Evolutionary conservation across 2,329 filamentous ascomycete species (phyloP).

Genomic region (Colletotrichum filicis): DNA sequence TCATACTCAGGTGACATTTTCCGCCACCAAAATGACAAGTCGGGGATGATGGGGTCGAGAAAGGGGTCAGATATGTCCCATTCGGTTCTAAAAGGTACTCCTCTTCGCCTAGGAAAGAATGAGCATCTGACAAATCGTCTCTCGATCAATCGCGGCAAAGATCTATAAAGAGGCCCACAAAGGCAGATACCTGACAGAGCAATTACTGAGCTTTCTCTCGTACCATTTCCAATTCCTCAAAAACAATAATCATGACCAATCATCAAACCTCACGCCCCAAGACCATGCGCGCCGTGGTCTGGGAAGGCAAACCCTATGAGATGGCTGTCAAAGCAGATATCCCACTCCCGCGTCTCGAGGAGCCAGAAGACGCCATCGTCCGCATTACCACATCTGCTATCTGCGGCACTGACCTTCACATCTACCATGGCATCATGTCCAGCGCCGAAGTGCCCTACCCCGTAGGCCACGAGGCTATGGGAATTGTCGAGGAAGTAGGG

Average conservation of each 20-base stretch:
- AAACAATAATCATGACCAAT: background rate
- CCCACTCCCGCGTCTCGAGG: constrained; percentile 32
- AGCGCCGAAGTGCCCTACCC: constrained; percentile 36
- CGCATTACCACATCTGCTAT: constrained; percentile 47
- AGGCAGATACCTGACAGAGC: no score
- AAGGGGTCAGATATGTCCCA: background rate
- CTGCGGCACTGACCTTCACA: constrained; percentile 49
- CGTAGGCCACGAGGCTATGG: constrained; percentile 55
- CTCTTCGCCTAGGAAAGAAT: background rate
- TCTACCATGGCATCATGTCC: constrained; percentile 42
- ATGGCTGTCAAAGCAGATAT: constrained; percentile 36
- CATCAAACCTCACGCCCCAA: background rate
- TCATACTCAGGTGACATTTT: background rate
- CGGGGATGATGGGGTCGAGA: background rate
- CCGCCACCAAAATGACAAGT: background rate
- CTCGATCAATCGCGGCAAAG: background rate
- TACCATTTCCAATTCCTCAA: background rate
- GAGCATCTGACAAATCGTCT: background rate
- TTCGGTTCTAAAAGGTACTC: background rate
- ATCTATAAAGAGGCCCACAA: background rate
- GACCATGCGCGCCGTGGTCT: constrained; percentile 34
- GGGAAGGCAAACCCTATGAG: constrained; percentile 38
- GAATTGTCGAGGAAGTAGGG: constrained; percentile 49
- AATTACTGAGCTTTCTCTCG: background rate
- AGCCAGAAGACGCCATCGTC: constrained; percentile 47